Evolutionary conservation across 2,329 filamentous ascomycete species (phyloP).

Genomic region (Aspergillus jensenii): DNA sequence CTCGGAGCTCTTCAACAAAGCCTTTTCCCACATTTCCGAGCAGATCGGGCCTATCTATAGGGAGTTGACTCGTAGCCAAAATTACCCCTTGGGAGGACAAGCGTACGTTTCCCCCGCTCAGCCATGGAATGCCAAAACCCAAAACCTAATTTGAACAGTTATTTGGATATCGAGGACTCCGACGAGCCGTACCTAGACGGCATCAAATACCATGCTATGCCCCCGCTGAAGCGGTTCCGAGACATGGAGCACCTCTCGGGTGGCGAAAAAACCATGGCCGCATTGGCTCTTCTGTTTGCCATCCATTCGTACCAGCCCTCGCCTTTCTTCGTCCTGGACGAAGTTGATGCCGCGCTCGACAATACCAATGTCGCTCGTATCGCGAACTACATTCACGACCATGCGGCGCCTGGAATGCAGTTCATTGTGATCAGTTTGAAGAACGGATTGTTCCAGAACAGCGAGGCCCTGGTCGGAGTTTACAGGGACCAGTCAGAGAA

Average conservation of each 20-base stretch:
- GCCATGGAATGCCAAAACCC: not conserved
- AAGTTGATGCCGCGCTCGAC: constrained; percentile 97
- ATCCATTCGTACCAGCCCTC: constrained; percentile 94
- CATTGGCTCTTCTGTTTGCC: constrained; percentile 91
- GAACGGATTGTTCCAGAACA: constrained; percentile 92
- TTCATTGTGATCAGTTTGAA: constrained; percentile 98
- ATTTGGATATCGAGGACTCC: constrained; percentile 93
- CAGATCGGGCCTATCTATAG: constrained; percentile 94
- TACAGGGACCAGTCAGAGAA: constrained; percentile 95
- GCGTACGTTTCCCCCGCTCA: constrained; percentile 43
- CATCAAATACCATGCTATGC: constrained; percentile 99
- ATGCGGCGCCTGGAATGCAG: constrained; percentile 95
- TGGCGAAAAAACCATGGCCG: constrained; percentile 98
- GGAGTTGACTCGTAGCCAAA: constrained; percentile 83
- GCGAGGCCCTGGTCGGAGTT: constrained; percentile 91
- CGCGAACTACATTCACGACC: constrained; percentile 91
- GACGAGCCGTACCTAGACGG: constrained; percentile 94
- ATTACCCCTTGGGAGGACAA: constrained; percentile 89
- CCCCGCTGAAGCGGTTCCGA: constrained; percentile 93
- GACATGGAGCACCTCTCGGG: constrained; percentile 99
- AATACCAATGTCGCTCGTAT: constrained; percentile 96
- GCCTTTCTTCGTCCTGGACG: constrained; percentile 97
- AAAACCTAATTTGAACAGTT: constrained; percentile 41
- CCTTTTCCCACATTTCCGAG: constrained; percentile 90
- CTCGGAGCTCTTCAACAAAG: constrained; percentile 90